Evolutionary conservation across 371 early-diverging fungal species (phyloP), one percentile per base, ranked within the genome.

Genomic region (Rhizopus stolonifer): DNA sequence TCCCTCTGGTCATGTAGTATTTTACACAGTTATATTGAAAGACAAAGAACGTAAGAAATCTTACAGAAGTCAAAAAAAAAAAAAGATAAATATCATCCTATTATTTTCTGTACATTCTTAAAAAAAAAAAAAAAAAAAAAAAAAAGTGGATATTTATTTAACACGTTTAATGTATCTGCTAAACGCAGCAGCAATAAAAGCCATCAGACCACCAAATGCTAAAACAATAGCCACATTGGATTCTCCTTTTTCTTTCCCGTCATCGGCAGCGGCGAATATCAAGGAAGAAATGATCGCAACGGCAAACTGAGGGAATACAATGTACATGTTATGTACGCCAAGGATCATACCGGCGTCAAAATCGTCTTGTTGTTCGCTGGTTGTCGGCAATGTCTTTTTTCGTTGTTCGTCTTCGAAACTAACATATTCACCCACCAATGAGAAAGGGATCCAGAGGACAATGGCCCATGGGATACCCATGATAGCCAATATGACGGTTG

Each of bases 261-360:
- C 56, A 18, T 75, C 74, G 4, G 78, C 59, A 25, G 72, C 54
- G 0, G 72, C 75, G 63, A 85, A 82, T 7, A 85, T 72, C 33
- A 74, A 54, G 4, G 82, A 68, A 6, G 83, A 72, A 8, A 82
- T 74, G 52, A 82, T 56, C 2, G 85, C 81, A 15, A 82, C 80
- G 2, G 67, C 74, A 69, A 85, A 85, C 56, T 92, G 93, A 4
- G 93, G 93, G 42, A 90, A 72, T 3, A 90, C 90, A 52, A 92
- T 84, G 52, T 88, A 90, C 71, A 90, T 82, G 60, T 92, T 92
- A 56, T 89, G 90, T 11, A 92, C 87, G 1, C 91, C 93, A 7
- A 92, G 63, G 4, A 90, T 80, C 67, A 87, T 75, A 4, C 91
- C 91, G 0, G 83, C 81, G 52, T 78, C 78, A 53, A 78, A 78